Evolutionary conservation across 768 basidiomycete species (phyloP), one percentile per base, ranked within the genome.

Genomic region (Pisolithus tinctorius): DNA sequence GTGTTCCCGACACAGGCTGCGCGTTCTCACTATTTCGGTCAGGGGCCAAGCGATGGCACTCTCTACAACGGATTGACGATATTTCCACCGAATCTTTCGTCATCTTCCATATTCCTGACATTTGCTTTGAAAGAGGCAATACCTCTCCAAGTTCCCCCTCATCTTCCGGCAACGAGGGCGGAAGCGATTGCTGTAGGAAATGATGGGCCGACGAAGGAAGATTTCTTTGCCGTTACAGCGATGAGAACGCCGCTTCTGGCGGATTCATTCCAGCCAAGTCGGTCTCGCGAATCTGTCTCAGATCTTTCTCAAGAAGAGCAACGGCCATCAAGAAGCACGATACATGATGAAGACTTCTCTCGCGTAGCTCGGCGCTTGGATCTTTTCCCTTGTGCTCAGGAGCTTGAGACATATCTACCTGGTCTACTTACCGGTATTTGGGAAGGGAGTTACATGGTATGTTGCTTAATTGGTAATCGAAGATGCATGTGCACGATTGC

Each of bases 391-490:
- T 60, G 61, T 10, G 58, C 58, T 52, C 55, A 59, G 54, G 62
- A 63, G 51, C 58, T 55, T n/a, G 59, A 61, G 45, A 55, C 62
- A 25, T 73, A 71, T 57, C 59, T 67, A 58, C 73, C 74, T 37
- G 79, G 78, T 16, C 62, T 71, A 31, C 69, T 84, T 49, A 69
- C 77, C 27, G 82, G 81, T 3, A 59, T 76, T 52, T 84, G 83
- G 83, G 76, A 83, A 65, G 83, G 83, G 1, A 70, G 69, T 44
- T 79, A 74, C 60, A 79, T 79, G 78, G 83, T 82, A 56, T 60
- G 69, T 60, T 44, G 50, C 40, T 56, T 55, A 13, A 37, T 65
- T 13, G 44, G 40, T 57, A 61, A 57, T 39, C 44, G 55, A 47
- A 44, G 20, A 43, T 48, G 43, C 45, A 16, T 46, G 43, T 47